These are phyloP conservation scores for Sporisorium scitamineum DNA, from an alignment of 1,284 basidiomycete species.

Conservation along the genomic window DNA sequence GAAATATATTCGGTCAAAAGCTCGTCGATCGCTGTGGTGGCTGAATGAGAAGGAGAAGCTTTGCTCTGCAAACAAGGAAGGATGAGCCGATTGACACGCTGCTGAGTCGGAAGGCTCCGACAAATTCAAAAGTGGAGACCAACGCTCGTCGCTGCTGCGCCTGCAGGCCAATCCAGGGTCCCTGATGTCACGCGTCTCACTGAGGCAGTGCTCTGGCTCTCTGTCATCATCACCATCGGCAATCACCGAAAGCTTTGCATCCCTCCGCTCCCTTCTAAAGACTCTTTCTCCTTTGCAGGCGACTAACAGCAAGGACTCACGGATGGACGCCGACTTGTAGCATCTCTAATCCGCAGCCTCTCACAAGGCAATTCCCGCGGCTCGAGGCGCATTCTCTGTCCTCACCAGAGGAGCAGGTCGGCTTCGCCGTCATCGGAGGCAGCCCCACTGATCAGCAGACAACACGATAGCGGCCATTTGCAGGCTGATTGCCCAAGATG, in stretches of 20 bases:
- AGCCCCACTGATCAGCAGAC: too few relatives aligned
- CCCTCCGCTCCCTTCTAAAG: neutral
- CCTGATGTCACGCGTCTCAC: slow-evolving; percentile 20
- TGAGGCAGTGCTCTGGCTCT: slow-evolving; percentile 3
- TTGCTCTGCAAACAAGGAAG: neutral
- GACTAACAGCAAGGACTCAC: neutral
- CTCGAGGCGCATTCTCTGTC: neutral
- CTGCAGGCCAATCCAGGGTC: slow-evolving; percentile 7
- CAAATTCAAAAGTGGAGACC: slow-evolving; percentile 22
- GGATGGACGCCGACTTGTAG: neutral
- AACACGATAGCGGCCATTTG: too few relatives aligned
- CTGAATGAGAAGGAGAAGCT: neutral
- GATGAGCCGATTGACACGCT: neutral
- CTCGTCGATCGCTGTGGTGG: too few relatives aligned
- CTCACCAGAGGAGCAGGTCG: neutral
- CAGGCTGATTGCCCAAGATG: too few relatives aligned
- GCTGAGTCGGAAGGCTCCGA: slow-evolving; percentile 18
- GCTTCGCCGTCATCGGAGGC: neutral
- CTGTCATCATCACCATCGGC: slow-evolving; percentile 13
- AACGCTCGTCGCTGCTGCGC: slow-evolving; percentile 14
- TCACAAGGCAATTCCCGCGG: too few relatives aligned
- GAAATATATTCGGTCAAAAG: too few relatives aligned
- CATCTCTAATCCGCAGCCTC: neutral
- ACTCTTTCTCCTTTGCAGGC: slow-evolving; percentile 3
- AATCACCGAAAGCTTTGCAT: slow-evolving; percentile 5